These are phyloP conservation scores for Fusarium sp. DNA, from an alignment of 2,329 filamentous ascomycete genomes.

Conservation along the genomic window DNA sequence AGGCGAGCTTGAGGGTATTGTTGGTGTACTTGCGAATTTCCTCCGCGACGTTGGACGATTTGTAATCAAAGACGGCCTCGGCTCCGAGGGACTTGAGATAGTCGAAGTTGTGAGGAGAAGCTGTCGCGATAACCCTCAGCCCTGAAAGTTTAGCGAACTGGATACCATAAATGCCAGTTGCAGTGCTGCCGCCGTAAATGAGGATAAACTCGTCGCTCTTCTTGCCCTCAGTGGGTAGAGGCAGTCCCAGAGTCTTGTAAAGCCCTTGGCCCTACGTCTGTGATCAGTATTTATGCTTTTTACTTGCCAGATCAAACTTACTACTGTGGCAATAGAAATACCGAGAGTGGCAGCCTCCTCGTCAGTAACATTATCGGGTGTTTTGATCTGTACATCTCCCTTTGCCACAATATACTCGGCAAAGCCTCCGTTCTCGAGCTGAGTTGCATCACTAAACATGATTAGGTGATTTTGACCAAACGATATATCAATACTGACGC, in stretches of 20 bases:
- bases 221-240: constrained; percentile 54
- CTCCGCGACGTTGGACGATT: constrained; percentile 33
- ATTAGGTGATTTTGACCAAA: neutral
- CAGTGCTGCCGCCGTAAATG: constrained; percentile 60
- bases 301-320: neutral
- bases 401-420: constrained; percentile 52
- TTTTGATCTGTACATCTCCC: constrained; percentile 53
- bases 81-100: constrained; percentile 53
- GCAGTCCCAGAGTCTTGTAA: constrained; percentile 56
- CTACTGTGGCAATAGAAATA: constrained; percentile 52
- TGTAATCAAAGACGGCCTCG: constrained; percentile 57
- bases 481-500: neutral
- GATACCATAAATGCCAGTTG: constrained; percentile 62
- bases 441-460: neutral
- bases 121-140: constrained; percentile 48
- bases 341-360: constrained; percentile 59
- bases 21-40: constrained; percentile 40
- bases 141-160: constrained; percentile 53
- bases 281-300: neutral
- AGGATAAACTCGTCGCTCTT: constrained; percentile 51
- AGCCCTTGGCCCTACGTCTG: constrained; percentile 52
- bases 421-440: constrained; percentile 50
- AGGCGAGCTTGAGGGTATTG: constrained; percentile 37
- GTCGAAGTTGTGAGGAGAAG: constrained; percentile 49
- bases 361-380: constrained; percentile 51